Evolutionary conservation across 805 yeast genomes (phyloP), one percentile per base, ranked within the genome.

Genomic region (Kodamaea neixiangensis): DNA sequence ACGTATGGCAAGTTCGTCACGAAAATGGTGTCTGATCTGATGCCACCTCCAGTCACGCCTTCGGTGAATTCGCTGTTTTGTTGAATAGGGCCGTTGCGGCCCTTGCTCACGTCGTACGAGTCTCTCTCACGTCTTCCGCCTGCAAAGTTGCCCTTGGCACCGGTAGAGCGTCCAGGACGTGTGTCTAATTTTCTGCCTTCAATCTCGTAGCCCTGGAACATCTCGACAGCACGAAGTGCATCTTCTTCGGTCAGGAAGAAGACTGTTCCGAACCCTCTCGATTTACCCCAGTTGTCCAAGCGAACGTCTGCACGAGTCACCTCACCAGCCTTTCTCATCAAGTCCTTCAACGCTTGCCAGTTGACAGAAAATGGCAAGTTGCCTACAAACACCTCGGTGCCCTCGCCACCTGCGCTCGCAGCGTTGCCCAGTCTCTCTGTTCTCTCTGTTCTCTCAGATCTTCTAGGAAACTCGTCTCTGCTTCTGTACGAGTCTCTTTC

Each of bases 231-330:
- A 43, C 73, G 76, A 37, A 73, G 69, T 17, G 96, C 97, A 55
- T 81, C 91, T 51, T 82, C 90, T 11, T 76, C 74, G 6, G 79
- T 78, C 49, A 75, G 79, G 64, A 83, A 91, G 18, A 82, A 78
- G 22, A 91, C 96, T 9, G 87, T 86, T 48, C 97, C 97, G 59
- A 81, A 85, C 2, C 97, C 97, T 67, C 85, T 81, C 5, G 97
- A 88, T 59, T 87, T 82, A 20, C 96, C 96, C 57, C 80, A 75
- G 38, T 72, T 75, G 58, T 83, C 87, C 46, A 73, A 65, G 64
- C 81, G 81, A 17, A 92, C 83, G 64, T 90, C 96, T 1, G 97
- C 96, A 49, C 94, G 83, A 18, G 79, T 73, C n/a, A 92, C 88
- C 47, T 75, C 79, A 25, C 97, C 97, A 53, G 81, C 85, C 44